These are phyloP conservation scores for Acrocalymma vagum DNA, from an alignment of 2,329 filamentous ascomycete genomes.

Conservation along the genomic window DNA sequence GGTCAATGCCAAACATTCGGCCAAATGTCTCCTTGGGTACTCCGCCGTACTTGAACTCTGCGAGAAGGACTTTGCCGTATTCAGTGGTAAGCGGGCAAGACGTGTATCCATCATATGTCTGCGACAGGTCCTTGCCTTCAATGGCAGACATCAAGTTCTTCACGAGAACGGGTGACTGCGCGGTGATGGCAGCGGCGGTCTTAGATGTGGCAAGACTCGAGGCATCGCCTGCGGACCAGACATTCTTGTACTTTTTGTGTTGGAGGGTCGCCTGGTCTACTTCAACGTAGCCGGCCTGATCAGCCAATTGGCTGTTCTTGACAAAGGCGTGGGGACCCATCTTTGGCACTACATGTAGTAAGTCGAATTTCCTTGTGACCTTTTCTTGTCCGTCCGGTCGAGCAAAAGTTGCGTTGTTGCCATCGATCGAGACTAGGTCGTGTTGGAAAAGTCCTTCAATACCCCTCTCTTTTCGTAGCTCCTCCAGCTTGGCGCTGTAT, in stretches of 20 bases:
- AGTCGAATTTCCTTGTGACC: slow-evolving; percentile 44
- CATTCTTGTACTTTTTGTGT: slow-evolving; percentile 48
- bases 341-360: slow-evolving; percentile 49
- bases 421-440: slow-evolving; percentile 46
- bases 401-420: slow-evolving; percentile 46
- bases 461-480: slow-evolving; percentile 44
- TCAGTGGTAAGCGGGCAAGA: slow-evolving; percentile 52
- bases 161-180: slow-evolving; percentile 46
- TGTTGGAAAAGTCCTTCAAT: slow-evolving; percentile 50
- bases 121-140: slow-evolving; percentile 32
- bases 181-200: slow-evolving; percentile 49
- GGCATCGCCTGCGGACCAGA: slow-evolving; percentile 51
- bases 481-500: slow-evolving; percentile 46
- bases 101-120: slow-evolving; percentile 49
- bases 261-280: slow-evolving; percentile 45
- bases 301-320: slow-evolving; percentile 43
- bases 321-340: slow-evolving; percentile 48
- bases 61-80: slow-evolving; percentile 70
- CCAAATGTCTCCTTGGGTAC: slow-evolving; percentile 70
- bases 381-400: slow-evolving; percentile 31
- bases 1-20: slow-evolving; percentile 63
- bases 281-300: slow-evolving; percentile 48
- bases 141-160: slow-evolving; percentile 41
- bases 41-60: slow-evolving; percentile 72
- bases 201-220: slow-evolving; percentile 49